Evolutionary conservation across 1,284 basidiomycete genomes (phyloP).

Genomic region (Athelia sp.): DNA sequence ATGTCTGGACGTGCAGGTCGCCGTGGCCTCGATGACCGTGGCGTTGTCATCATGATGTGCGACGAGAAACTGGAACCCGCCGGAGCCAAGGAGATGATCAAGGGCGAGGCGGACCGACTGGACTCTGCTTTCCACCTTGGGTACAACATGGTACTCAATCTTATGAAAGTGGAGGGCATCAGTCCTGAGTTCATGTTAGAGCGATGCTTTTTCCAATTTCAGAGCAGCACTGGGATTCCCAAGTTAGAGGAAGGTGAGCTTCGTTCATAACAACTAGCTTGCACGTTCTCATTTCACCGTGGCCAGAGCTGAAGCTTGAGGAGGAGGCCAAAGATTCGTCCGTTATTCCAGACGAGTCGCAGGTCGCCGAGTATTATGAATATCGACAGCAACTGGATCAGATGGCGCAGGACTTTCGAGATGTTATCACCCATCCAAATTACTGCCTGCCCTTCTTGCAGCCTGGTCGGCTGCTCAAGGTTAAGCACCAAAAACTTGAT

Average conservation of each 20-base stretch:
- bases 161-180: conserved; percentile 98
- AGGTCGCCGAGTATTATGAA: conserved; percentile 89
- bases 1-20: conserved; percentile 99
- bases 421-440: conserved; percentile 91
- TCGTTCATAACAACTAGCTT: neutral
- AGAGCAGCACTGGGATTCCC: conserved; percentile 89
- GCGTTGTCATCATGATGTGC: conserved; percentile 99
- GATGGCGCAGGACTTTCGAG: conserved; percentile 82
- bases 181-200: conserved; percentile 99
- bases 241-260: conserved; percentile 76
- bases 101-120: conserved; percentile 94
- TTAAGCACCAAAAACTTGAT: conserved; percentile 83
- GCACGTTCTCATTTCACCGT: neutral
- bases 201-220: conserved; percentile 97
- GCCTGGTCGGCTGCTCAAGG: conserved; percentile 84
- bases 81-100: conserved; percentile 95
- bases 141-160: conserved; percentile 98
- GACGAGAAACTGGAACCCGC: conserved; percentile 96
- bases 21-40: conserved; percentile 96
- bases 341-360: conserved; percentile 77
- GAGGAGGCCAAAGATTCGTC: conserved; percentile 69
- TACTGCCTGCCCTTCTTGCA: conserved; percentile 94
- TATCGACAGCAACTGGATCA: conserved; percentile 88
- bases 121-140: conserved; percentile 99
- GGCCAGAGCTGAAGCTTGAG: conserved; percentile 68